Percentiles rank a stretch among this genome's conserved stretches.
Evolutionary conservation across 1,284 basidiomycete genomes (phyloP).

Genomic region (Cystobasidium sp.): DNA sequence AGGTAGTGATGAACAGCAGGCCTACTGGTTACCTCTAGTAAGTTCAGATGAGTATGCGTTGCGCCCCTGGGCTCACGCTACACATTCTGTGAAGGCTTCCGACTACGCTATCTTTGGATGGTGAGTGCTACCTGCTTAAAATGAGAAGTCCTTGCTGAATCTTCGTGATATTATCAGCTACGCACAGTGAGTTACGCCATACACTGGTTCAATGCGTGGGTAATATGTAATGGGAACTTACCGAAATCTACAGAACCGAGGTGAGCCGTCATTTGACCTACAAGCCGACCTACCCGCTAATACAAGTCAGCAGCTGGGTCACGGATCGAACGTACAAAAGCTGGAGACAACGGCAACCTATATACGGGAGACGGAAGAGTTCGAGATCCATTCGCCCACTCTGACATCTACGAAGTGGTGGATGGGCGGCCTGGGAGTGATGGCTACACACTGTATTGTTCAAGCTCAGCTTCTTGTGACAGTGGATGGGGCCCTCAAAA

Average conservation of each 20-base stretch:
- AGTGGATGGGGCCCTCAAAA: constrained; percentile 59
- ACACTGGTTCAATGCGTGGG: neutral
- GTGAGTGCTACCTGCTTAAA: constrained; percentile 5
- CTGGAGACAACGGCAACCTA: constrained; percentile 79
- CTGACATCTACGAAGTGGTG: constrained; percentile 81
- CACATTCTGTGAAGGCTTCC: neutral
- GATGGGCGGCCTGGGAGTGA: constrained; percentile 73
- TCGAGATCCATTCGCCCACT: constrained; percentile 74
- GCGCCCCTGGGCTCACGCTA: neutral
- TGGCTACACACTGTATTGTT: constrained; percentile 75
- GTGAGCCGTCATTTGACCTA: neutral
- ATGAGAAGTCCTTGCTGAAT: neutral
- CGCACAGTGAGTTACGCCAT: constrained; percentile 26
- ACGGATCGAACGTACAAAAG: constrained; percentile 70
- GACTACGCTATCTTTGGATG: constrained; percentile 32
- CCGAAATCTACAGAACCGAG: constrained; percentile 3
- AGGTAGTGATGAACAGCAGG: constrained; percentile 48
- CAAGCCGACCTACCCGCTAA: neutral
- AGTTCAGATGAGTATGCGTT: neutral
- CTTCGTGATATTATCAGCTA: constrained; percentile 2
- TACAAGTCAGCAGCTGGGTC: constrained; percentile 63
- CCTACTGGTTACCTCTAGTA: constrained; percentile 59
- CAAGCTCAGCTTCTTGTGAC: constrained; percentile 75
- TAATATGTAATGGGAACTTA: neutral
- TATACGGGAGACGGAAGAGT: constrained; percentile 67